Evolutionary conservation across 2,329 filamentous ascomycete genomes (phyloP).

Genomic region (Paecilomyces formosus): DNA sequence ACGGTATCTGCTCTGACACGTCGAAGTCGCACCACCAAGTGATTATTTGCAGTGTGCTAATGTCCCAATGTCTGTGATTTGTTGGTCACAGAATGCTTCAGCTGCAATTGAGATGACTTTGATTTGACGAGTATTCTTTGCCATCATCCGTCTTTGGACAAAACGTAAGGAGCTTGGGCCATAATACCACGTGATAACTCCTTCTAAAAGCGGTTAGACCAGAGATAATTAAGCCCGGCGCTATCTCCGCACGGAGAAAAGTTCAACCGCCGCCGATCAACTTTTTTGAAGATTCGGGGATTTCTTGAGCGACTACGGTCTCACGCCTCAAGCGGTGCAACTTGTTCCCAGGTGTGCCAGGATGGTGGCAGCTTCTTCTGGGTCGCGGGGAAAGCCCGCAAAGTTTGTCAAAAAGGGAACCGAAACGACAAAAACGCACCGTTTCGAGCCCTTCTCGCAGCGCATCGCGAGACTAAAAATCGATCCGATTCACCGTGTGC

Average conservation of each 20-base stretch:
- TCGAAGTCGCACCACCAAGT: background rate
- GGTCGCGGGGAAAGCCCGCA: conserved; percentile 60
- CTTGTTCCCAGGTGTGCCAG: conserved; percentile 13
- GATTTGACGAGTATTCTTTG: background rate
- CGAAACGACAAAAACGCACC: conserved; percentile 70
- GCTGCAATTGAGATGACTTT: background rate
- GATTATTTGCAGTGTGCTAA: background rate
- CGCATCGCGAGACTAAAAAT: conserved; percentile 89
- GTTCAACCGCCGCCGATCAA: conserved; percentile 22
- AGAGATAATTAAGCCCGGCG: conserved; percentile 4
- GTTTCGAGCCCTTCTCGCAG: conserved; percentile 84
- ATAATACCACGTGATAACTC: conserved; percentile 19
- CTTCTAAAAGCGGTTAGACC: conserved; percentile 2
- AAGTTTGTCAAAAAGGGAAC: conserved; percentile 63
- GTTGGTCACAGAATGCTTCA: background rate
- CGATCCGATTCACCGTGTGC: conserved; percentile 84
- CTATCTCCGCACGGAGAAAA: conserved; percentile 24
- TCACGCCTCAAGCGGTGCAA: conserved; percentile 16
- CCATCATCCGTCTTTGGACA: conserved; percentile 10
- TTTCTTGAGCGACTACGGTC: background rate
- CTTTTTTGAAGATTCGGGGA: conserved; percentile 25
- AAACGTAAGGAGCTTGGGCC: conserved; percentile 24
- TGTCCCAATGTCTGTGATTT: background rate
- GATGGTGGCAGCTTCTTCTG: conserved; percentile 50
- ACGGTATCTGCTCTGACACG: background rate